Evolutionary conservation across 129 eudicot species (phyloP), one percentile per base, ranked within the genome.

Genomic region (Oenanthe sinensis): DNA sequence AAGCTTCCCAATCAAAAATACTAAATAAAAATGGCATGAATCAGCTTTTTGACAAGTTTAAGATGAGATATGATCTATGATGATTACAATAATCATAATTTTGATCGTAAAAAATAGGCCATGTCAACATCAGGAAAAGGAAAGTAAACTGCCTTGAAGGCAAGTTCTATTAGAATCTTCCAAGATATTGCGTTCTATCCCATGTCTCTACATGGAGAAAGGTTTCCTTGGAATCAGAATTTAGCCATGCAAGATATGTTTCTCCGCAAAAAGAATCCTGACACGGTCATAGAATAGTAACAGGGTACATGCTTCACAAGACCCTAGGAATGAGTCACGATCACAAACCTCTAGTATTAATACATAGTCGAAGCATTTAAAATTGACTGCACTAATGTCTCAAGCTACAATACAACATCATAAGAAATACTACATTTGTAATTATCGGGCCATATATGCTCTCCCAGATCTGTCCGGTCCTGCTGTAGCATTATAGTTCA

Each of bases 401-500:
- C 42, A 74, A 75, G 76, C 62, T 75, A 75, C 84, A 75, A 48
- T 75, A 81, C 76, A 63, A 67, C 70, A 75, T 54, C 24, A 46
- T 58, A 62, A 37, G 36, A 43, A 62, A 44, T 6, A 46, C 16
- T n/a, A 44, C 36, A 42, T 43, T 8, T 10, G 48, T 73, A 8
- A n/a, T 73, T 20, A 67, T 30, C 43, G 22, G 43, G 43, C 42
- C 39, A 67, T 12, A 28, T 30, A 26, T 28, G 30, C 43, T 70
- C 75, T 70, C 75, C 75, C 75, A 68, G 40, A 37, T 28, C 73
- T 12, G 73, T 68, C 75, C 15, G 52, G 33, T 74, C 77, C 72
- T 47, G 14, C 75, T 15, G 37, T 24, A 17, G 81, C 30, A 78
- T 49, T 75, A 75, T 88, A 92, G 63, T 96, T 91, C 73, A 92